Base-by-base conservation (phyloP, 164 flowering plant species). In the Litsea cubeba region DNA sequence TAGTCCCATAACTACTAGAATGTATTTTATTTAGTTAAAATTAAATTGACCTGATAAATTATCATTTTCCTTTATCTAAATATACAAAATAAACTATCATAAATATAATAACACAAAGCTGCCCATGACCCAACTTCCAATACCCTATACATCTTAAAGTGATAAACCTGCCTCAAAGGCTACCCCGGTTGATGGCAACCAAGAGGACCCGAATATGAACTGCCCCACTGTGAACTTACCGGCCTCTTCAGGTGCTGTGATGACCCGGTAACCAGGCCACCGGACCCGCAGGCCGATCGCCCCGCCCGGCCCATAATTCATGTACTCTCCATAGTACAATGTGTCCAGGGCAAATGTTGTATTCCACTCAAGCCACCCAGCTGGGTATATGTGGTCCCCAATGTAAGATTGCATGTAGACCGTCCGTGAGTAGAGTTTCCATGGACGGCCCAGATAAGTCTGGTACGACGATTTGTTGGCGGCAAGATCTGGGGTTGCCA, bases 401-500 rank as follows among this genome's bases (percentile, higher is more conserved):
- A 77, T 77, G 50, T 68, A 71, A 0, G 75, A 71, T 46, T 73
- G 22, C 80, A 80, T 26, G 50, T 74, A 75, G 1, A 80, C 80
- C 0, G 74, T 50, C 15, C 79, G 54, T 0, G 82, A 74, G 32
- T 77, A 80, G 60, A 77, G 20, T 23, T 80, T 80, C 82, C 79
- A 80, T 5, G 82, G 82, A 18, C 82, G 77, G 35, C 82, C 82
- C 0, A 80, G 82, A 68, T 74, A 80, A 1, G 78, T 67, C 11
- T n/a, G 10, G 30, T 22, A 46, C n/a, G 4, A 23, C 1, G 54
- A 54, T 7, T 75, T 72, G 10, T 54, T 30, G 3, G 74, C 68
- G 3, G 54, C 62, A 49, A 89, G 76, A 18, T 85, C 97, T 0
- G 86, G 65, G 4, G 86, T 79, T 0, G 93, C 85, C 0, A 81